Percentiles rank a stretch among this genome's conserved stretches.
These are phyloP conservation scores for Aspergillus fijiensis DNA, from an alignment of 2,329 filamentous ascomycete species.

Conservation along the genomic window DNA sequence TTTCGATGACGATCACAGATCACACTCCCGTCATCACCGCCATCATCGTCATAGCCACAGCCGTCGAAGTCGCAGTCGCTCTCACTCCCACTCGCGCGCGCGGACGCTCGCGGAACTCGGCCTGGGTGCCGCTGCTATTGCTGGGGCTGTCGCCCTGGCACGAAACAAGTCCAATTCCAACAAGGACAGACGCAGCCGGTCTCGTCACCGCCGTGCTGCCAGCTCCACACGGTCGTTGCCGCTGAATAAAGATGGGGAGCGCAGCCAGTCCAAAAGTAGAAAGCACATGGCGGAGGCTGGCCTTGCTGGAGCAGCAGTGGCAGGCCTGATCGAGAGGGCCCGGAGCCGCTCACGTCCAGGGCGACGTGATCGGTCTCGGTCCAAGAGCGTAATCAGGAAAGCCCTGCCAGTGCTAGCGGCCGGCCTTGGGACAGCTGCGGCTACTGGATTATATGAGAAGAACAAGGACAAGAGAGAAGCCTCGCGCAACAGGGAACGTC, in stretches of 20 bases:
- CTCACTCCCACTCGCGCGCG: slow-evolving; percentile 49
- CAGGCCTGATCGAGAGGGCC: slow-evolving; percentile 58
- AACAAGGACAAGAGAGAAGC: slow-evolving; percentile 60
- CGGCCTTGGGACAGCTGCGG: slow-evolving; percentile 60
- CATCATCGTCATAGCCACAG: slow-evolving; percentile 29
- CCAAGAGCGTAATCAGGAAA: slow-evolving; percentile 55
- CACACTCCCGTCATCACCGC: slow-evolving; percentile 33
- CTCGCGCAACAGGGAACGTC: slow-evolving; percentile 35
- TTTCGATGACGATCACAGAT: slow-evolving; percentile 40
- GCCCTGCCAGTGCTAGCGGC: slow-evolving; percentile 62
- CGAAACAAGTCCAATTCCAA: slow-evolving; percentile 54
- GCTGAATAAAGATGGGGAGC: slow-evolving; percentile 25
- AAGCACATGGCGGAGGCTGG: slow-evolving; percentile 62
- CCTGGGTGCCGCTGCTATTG: slow-evolving; percentile 58
- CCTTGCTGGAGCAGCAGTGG: slow-evolving; percentile 61
- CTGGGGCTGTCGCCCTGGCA: slow-evolving; percentile 60
- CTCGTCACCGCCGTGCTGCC: slow-evolving; percentile 42
- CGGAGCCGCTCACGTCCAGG: slow-evolving; percentile 59
- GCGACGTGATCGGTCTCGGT: slow-evolving; percentile 51
- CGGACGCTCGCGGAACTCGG: slow-evolving; percentile 55
- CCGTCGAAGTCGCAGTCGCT: slow-evolving; percentile 45
- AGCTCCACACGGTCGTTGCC: slow-evolving; percentile 29
- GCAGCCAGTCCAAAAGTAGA: slow-evolving; percentile 52
- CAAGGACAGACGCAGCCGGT: slow-evolving; percentile 50
- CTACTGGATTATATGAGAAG: slow-evolving; percentile 63